phyloP scores from a whole-genome alignment of 345 rosid species.

The Crucihimalaya himalaica region DNA sequence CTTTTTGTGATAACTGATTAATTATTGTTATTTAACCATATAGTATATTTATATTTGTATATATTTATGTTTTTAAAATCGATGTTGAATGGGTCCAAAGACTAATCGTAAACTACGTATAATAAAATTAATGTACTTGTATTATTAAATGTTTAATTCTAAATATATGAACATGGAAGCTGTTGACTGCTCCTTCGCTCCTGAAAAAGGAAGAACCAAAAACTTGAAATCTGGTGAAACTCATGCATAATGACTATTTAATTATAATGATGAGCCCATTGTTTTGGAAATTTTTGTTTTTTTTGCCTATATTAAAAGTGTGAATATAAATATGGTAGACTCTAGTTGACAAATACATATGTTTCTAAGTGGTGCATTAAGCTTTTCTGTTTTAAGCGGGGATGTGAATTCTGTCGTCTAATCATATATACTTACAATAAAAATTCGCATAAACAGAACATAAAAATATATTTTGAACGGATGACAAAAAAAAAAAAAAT shows the following conservation, averaged over 20 bases:
- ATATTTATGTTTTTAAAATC: background rate
- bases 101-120: slow-evolving; percentile 14
- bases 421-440: background rate
- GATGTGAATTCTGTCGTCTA: background rate
- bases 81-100: slow-evolving; percentile 24
- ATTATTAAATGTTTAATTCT: background rate
- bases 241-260: slow-evolving; percentile 25
- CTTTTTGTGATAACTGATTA: slow-evolving; percentile 31
- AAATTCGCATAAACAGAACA: too few species aligned
- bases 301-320: background rate
- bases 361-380: slow-evolving; percentile 3
- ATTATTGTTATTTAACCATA: background rate
- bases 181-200: slow-evolving; percentile 29
- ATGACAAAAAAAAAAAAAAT: too few species aligned
- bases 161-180: slow-evolving; percentile 16
- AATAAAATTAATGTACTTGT: background rate
- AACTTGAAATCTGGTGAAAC: slow-evolving; percentile 29
- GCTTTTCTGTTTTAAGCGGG: background rate
- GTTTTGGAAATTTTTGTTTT: background rate
- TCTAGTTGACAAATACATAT: background rate
- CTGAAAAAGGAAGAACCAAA: slow-evolving; percentile 13
- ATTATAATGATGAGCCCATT: slow-evolving; percentile 4
- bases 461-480: too few species aligned
- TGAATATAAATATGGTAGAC: background rate
- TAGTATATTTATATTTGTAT: background rate